Evolutionary conservation across 345 rosid genomes (phyloP).

Genomic region (Limnanthes douglasii): DNA sequence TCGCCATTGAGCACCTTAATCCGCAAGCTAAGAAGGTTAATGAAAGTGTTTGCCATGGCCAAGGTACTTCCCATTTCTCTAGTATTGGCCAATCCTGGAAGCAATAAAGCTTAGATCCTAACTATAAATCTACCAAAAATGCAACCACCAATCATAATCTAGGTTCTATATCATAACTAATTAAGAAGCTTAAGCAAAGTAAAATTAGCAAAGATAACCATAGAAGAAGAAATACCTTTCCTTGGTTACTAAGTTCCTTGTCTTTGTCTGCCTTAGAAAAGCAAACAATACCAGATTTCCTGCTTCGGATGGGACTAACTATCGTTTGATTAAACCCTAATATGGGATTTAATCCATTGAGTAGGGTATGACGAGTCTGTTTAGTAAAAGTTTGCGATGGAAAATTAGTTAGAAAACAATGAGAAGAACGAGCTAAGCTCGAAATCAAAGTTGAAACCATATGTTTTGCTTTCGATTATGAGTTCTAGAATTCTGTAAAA

Average conservation of each 20-base stretch:
- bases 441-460: conserved; percentile 27
- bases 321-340: conserved; percentile 10
- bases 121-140: neutral
- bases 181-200: too few species aligned
- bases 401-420: too few species aligned
- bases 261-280: conserved; percentile 39
- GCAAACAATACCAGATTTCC: conserved; percentile 14
- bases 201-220: too few species aligned
- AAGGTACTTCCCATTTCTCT: conserved; percentile 85
- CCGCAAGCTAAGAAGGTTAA: conserved; percentile 85
- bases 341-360: conserved; percentile 2
- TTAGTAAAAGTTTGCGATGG: conserved; percentile 3
- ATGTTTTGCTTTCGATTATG: too few species aligned
- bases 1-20: conserved; percentile 34
- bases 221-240: too few species aligned
- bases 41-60: conserved; percentile 81
- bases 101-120: neutral
- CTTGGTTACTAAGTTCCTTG: conserved; percentile 28
- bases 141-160: neutral
- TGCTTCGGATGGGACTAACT: conserved; percentile 8
- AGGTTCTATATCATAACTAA: too few species aligned
- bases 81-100: conserved; percentile 40
- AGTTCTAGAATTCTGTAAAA: too few species aligned
- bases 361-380: conserved; percentile 6
- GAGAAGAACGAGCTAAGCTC: conserved; percentile 25